Conservation (phyloP, 192 early-diverging fungal genomes). For the Coemansia umbellata region DNA sequence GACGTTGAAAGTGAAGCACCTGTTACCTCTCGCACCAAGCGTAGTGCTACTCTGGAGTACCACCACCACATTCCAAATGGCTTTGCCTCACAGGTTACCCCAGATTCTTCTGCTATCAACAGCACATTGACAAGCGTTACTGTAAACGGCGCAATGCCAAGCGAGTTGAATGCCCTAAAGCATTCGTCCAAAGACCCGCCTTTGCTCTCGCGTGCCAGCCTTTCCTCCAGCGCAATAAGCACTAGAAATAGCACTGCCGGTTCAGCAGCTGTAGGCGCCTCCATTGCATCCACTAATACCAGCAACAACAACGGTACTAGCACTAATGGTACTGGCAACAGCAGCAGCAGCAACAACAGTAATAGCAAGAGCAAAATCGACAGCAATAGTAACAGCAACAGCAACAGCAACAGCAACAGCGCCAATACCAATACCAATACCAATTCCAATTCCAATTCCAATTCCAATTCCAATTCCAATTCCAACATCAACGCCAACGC, state of each 20-base stretch:
- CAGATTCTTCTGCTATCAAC: background rate
- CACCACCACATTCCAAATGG: background rate
- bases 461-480: no score
- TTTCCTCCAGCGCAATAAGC: constrained; percentile 31
- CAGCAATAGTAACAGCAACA: background rate
- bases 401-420: background rate
- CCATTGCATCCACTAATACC: background rate
- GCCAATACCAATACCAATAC: no score
- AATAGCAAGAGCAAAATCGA: no score
- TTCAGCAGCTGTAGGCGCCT: background rate
- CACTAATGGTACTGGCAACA: no score
- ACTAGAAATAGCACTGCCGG: background rate
- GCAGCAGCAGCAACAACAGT: background rate
- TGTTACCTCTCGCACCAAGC: constrained; percentile 6
- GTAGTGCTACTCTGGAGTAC: constrained; percentile 6
- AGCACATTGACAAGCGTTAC: background rate
- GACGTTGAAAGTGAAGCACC: constrained; percentile 20
- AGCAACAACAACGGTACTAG: constrained; percentile 3
- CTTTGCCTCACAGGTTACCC: constrained; percentile 10
- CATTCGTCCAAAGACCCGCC: constrained; percentile 21
- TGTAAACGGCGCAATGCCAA: constrained; percentile 5
- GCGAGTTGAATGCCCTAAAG: no score
- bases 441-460: no score
- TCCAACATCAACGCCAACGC: no score
- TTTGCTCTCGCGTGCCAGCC: constrained; percentile 22